Percentiles rank a stretch among this genome's conserved stretches.
These are phyloP conservation scores for Nemania serpens DNA, from an alignment of 2,329 filamentous ascomycete genomes.

Conservation along the genomic window DNA sequence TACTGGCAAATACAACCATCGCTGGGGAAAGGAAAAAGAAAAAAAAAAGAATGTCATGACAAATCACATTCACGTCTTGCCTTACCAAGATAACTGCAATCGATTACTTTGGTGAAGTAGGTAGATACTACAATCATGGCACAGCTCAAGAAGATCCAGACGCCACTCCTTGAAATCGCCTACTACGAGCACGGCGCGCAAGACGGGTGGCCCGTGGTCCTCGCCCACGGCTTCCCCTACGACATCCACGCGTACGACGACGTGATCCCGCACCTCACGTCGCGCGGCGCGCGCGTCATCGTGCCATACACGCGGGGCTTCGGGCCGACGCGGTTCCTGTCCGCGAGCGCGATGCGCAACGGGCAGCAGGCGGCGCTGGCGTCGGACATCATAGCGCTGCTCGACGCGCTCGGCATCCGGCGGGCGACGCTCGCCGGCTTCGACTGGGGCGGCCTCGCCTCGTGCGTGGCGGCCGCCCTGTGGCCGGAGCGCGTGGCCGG, in stretches of 20 bases:
- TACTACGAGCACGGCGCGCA: constrained; percentile 22
- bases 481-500: constrained; percentile 22
- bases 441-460: constrained; percentile 25
- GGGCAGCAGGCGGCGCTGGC: constrained; percentile 24
- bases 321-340: constrained; percentile 19
- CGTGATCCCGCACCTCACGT: constrained; percentile 14
- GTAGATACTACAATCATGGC: constrained; percentile 4
- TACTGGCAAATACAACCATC: too few species aligned
- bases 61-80: too few species aligned
- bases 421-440: constrained; percentile 21
- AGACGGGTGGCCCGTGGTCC: constrained; percentile 23
- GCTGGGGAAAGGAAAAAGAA: too few species aligned
- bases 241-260: constrained; percentile 15
- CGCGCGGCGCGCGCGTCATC: constrained; percentile 18
- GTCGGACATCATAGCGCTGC: constrained; percentile 12
- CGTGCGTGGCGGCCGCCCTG: constrained; percentile 15
- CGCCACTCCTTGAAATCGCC: constrained; percentile 19
- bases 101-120: too few species aligned
- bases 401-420: constrained; percentile 18
- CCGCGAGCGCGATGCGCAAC: constrained; percentile 10
- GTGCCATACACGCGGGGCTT: constrained; percentile 22
- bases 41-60: too few species aligned
- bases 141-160: constrained; percentile 16
- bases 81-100: too few species aligned
- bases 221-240: constrained; percentile 25